Base-by-base conservation (phyloP, 768 basidiomycete genomes). In the Naganishia antarctica region DNA sequence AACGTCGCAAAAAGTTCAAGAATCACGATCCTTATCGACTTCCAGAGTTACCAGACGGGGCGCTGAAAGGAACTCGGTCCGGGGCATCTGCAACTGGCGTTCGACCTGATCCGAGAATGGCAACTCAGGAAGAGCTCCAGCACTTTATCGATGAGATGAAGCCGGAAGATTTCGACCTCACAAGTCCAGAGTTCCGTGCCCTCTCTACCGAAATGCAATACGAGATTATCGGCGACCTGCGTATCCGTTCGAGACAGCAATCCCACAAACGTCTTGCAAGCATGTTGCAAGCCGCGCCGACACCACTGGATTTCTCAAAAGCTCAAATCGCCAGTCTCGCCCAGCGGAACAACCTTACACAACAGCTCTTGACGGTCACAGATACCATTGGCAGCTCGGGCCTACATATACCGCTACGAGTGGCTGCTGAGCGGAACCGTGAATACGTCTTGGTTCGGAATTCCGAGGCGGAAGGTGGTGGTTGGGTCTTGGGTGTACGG, bases 121-220 rank as follows among this genome's bases (percentile, higher is more conserved):
- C 96, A 1, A 98, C 96, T 0, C 96, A 96, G 75, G 96, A 92
- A 43, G 96, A 99, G 74, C 81, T 98, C 2, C 86, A 87, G 21
- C 79, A 84, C 1, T 98, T 98, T 78, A 96, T 98, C 68, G 92
- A 97, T 64, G 89, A 93, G 47, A 93, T 97, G 87, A 85, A 87
- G 1, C 92, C 93, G 0, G 91, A 92, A 71, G 92, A 98, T 72
- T 90, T 98, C 70, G 94, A 98, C 73, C 84, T 96, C 61, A 83
- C 86, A 18, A 92, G 92, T 1, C 83, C 90, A 4, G 90, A 87
- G 21, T 99, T 99, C 75, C 84, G 87, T 25, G 89, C 90, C 67
- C 84, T 98, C 2, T 93, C 96, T 2, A 94, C 91, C 0, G 93
- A 98, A 76, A 85, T 96, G 23, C 91, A 99, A 71, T 99, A 98